Base-by-base conservation (phyloP, 352 stramenopile genomes). In the Globisporangium acanthophoron region DNA sequence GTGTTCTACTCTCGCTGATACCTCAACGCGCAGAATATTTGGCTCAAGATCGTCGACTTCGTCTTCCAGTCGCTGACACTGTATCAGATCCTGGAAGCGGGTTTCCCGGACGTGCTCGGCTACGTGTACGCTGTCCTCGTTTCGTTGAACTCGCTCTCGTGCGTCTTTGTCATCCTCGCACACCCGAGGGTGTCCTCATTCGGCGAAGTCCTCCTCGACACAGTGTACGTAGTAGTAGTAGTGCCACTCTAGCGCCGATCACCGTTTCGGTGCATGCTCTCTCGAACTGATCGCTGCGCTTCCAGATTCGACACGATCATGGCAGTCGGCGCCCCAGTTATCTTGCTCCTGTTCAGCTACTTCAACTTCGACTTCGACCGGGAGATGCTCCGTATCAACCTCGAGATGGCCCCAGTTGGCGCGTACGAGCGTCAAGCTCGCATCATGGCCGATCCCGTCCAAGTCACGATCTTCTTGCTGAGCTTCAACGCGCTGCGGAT, bases 401-500 rank as follows among this genome's bases (percentile, higher is more conserved):
- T 46, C 31, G 13, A 27, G 15, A 16, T 53, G 5, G 2, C 53
- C 1, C 44, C 54, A 1, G 21, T 54, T 8, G 66, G 65, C 5
- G 68, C 53, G 49, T 80, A 76, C 31, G 73, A 83, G 61, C 61
- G 65, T 5, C 56, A 64, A 3, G 69, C 73, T 15, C 52, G 57
- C 0, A 63, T 76, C 49, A 46, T 62, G 11, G 69, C 71, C 2
- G 58, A 68, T 12, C 73, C 73, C 1, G 59, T 48, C 5, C 48
- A 74, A 20, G 65, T 76, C 13, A 61, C 58, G 15, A 57, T 68
- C 12, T 67, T 84, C 12, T 64, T 63, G 0, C 51, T 62, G 3
- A 64, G 49, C 2, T 74, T 78, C 37, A 64, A 80, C 37, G 70
- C 68, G 16, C 61, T 83, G 8, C 69, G 69, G 18, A 70, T 82